phyloP scores from a whole-genome alignment of 1,284 basidiomycete species.

The Ganoderma meredithae region DNA sequence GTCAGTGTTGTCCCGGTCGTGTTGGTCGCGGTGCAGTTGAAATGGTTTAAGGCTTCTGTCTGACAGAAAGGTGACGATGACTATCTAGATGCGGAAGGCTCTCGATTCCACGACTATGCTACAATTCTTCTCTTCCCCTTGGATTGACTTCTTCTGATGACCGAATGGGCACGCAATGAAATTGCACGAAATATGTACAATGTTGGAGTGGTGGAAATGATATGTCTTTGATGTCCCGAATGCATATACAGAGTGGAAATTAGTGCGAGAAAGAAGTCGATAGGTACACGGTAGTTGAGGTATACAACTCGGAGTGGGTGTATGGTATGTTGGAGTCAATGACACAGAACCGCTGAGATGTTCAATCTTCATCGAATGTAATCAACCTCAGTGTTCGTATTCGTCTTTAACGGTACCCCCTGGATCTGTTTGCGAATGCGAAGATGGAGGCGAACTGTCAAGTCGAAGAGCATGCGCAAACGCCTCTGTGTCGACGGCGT shows the following conservation, averaged over 20 bases:
- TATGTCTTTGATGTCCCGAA: not conserved
- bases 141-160: not conserved
- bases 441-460: not conserved
- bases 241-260: not conserved
- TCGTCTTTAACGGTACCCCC: not conserved
- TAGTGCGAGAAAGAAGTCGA: not conserved
- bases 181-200: not conserved
- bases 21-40: conserved; percentile 44
- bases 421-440: not conserved
- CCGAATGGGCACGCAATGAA: not conserved
- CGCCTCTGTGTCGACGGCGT: not conserved
- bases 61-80: not conserved
- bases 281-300: not conserved
- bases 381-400: not conserved
- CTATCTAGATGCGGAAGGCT: not conserved
- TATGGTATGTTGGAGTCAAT: not conserved
- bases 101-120: not conserved
- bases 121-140: not conserved
- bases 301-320: no score
- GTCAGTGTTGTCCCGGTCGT: conserved; percentile 52
- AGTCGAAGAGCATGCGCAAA: not conserved
- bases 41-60: conserved; percentile 37
- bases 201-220: not conserved
- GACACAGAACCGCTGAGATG: not conserved
- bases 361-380: not conserved